Evolutionary conservation across 208 protist genomes (phyloP).

Genomic region (Spongospora subterranea): DNA sequence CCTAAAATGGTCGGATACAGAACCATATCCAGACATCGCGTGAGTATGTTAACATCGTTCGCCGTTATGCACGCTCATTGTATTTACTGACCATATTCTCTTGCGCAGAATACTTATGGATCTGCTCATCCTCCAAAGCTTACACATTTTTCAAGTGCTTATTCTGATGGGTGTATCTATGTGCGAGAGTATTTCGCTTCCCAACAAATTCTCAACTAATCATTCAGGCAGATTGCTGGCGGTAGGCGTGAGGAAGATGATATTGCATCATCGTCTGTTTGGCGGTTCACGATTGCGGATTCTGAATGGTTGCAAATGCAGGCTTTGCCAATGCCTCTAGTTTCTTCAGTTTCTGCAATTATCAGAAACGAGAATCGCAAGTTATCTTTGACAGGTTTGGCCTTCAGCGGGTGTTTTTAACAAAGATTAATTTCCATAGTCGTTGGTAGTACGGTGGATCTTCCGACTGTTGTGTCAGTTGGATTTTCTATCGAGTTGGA

Average conservation of each 20-base stretch:
- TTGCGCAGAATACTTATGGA: too few relatives aligned
- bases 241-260: not conserved
- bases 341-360: not conserved
- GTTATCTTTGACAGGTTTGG: not conserved
- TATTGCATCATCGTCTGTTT: not conserved
- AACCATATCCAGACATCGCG: not conserved
- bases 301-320: not conserved
- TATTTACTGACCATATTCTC: not conserved
- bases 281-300: not conserved
- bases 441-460: slow-evolving; percentile 3
- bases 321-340: not conserved
- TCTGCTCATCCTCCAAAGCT: not conserved
- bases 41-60: too few relatives aligned
- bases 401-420: not conserved
- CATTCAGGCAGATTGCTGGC: not conserved
- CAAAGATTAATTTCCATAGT: not conserved
- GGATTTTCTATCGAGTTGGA: not conserved
- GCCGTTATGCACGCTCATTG: not conserved
- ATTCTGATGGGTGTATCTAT: not conserved
- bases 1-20: not conserved
- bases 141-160: not conserved
- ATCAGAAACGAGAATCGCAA: not conserved
- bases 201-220: not conserved
- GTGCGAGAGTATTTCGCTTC: not conserved
- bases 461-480: not conserved